Base-by-base conservation (phyloP, 192 early-diverging fungal genomes). In the Linnemannia exigua region DNA sequence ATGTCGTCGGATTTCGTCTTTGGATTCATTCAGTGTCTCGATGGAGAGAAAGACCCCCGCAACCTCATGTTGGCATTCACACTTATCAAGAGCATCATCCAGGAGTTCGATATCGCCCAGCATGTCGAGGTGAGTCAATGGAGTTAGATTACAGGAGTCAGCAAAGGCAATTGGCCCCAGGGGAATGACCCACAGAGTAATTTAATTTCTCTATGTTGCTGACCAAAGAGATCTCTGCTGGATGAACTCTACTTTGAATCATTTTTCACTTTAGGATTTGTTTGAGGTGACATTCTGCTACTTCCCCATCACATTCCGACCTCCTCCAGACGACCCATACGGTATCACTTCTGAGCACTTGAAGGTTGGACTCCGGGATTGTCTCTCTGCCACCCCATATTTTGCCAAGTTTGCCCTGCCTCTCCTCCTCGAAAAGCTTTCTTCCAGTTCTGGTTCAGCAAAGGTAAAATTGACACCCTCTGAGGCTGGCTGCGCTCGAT, bases 251-350 rank as follows among this genome's bases (percentile, higher is more conserved):
- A 70, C 22, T 81, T 22, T 46, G 47, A 7, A 25, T 70, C 19
- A 22, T 48, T 63, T 31, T 54, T 16, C 47, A 20, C 19, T 71
- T 25, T 77, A 96, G 91, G 97, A 98, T 80, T 81, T 99, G 54
- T 99, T 99, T 87, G 97, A 99, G 80, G 94, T 99, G 35, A 93
- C 97, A 51, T 99, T 99, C 75, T 99, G 98, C 90, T 99, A 99
- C 90, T 99, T 99, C 79, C 99, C 99, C 8, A 99, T 99, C 84
- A 99, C 98, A 8, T 99, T 99, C 87, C 96, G 96, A 89, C 95
- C 97, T 22, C 95, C 97, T 1, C 96, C 97, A 17, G 96, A 97
- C 84, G 98, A 99, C 91, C 93, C 96, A 16, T 96, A 97, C 69
- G 96, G 96, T 25, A 98, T 99, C 52, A 96, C 99, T 35, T 90